Base-by-base conservation (phyloP, 2,329 filamentous ascomycete species). In the Furcasterigmium furcatum region DNA sequence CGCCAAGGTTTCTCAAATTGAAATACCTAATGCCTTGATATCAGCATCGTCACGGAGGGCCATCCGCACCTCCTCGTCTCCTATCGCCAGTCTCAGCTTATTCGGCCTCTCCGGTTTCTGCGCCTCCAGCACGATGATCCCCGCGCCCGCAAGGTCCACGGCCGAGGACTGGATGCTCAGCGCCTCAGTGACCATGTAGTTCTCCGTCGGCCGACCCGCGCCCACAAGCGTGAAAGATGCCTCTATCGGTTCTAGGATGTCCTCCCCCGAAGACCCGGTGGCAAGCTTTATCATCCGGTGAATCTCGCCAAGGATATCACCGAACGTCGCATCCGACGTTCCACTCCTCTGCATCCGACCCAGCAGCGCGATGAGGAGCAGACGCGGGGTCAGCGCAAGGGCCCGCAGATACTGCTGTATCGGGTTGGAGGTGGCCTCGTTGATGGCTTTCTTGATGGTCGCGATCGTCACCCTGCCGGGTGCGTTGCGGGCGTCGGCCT, bases 391-490 rank as follows among this genome's bases (percentile, higher is more conserved):
- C 35, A 96, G 76, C 0, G 94, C 89, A 19, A 97, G 78, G 16
- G 84, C 80, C 41, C 90, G 87, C 29, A 99, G 78, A 59, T 91
- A 91, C 62, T 94, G 89, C 61, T 96, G 92, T 47, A 96, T 73
- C 2, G 94, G 94, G 46, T 89, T 96, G 4, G 88, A 91, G 1
- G 92, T 97, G 5, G 92, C 91, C 70, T 99, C 94, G 58, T 88
- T 88, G 65, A 99, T 97, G 29, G 94, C 94, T 60, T 88, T 84
- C 65, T 95, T 95, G 63, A 97, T 87, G 4, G 90, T 96, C 43
- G 87, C 84, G 58, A 97, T 96, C 1, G 91, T 96, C 34, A 99
- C 94, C 43, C 85, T 79, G 29, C 73, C 73, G 18, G 60, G 63
- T 39, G 46, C 68, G 59, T 67, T 70, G 10, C 57, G 56, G n/a